A percentile compares a stretch with the other conserved stretches of the same genome.
These are phyloP conservation scores for Spathaspora hagerdaliae DNA, from an alignment of 805 yeast genomes.

Conservation along the genomic window DNA sequence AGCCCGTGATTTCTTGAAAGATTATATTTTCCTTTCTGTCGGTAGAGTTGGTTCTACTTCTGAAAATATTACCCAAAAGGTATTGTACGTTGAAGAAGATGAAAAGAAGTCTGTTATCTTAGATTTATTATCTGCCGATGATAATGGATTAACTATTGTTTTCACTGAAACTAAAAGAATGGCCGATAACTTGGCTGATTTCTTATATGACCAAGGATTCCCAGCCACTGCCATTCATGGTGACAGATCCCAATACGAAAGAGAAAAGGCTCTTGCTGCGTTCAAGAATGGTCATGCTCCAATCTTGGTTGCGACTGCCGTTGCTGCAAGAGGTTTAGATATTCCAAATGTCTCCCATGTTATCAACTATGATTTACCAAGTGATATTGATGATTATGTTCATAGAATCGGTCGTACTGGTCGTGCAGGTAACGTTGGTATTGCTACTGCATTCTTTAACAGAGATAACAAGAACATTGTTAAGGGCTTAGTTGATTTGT, in stretches of 20 bases:
- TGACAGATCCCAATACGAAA: slow-evolving; percentile 96
- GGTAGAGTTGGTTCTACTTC: slow-evolving; percentile 99
- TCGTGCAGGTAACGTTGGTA: slow-evolving; percentile 99
- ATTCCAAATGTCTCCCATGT: slow-evolving; percentile 98
- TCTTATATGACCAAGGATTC: slow-evolving; percentile 80
- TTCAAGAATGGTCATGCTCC: slow-evolving; percentile 92
- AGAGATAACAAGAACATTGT: slow-evolving; percentile 88
- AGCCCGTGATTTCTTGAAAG: slow-evolving; percentile 95
- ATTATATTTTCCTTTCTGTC: slow-evolving; percentile 92
- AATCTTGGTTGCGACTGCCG: slow-evolving; percentile 97
- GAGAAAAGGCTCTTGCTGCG: slow-evolving; percentile 94
- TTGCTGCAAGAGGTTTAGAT: slow-evolving; percentile 99
- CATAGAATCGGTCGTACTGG: slow-evolving; percentile 99
- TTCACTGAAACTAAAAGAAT: slow-evolving; percentile 98
- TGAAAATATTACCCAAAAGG: slow-evolving; percentile 94
- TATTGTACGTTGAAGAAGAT: slow-evolving; percentile 89
- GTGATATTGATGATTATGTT: slow-evolving; percentile 96
- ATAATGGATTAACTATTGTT: slow-evolving; percentile 82
- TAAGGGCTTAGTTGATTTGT: slow-evolving; percentile 80
- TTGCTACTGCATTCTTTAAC: slow-evolving; percentile 97
- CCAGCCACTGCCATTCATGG: slow-evolving; percentile 99
- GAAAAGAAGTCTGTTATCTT: slow-evolving; percentile 89
- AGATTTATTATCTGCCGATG: slow-evolving; percentile 72
- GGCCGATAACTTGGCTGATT: slow-evolving; percentile 96
- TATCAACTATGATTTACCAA: slow-evolving; percentile 94